phyloP scores from a whole-genome alignment of 2,329 filamentous ascomycete genomes.

The Fusarium proliferatum region DNA sequence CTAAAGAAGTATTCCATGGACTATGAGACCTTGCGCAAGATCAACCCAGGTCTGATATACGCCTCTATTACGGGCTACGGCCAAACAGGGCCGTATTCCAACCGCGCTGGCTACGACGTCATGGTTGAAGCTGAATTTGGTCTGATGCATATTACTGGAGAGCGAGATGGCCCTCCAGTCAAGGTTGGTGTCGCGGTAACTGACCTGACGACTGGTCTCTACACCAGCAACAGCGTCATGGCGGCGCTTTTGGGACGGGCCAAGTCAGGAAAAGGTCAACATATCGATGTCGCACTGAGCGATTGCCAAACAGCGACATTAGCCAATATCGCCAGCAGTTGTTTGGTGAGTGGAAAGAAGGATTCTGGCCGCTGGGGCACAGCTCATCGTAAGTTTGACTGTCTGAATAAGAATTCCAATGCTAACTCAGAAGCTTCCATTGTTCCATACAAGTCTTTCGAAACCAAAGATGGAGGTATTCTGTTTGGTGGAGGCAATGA shows the following conservation, averaged over 20 bases:
- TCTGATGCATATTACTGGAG: slow-evolving; percentile 97
- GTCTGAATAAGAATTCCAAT: background rate
- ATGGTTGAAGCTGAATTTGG: slow-evolving; percentile 99
- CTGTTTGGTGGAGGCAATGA: slow-evolving; percentile 80
- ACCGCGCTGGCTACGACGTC: slow-evolving; percentile 94
- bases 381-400: slow-evolving; percentile 77
- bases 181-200: slow-evolving; percentile 98
- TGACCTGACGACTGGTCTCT: slow-evolving; percentile 93
- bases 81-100: slow-evolving; percentile 90
- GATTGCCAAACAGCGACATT: slow-evolving; percentile 96
- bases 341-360: slow-evolving; percentile 85
- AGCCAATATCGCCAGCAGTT: slow-evolving; percentile 94
- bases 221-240: slow-evolving; percentile 96
- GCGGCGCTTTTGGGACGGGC: slow-evolving; percentile 84
- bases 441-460: slow-evolving; percentile 91
- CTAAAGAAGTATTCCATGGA: slow-evolving; percentile 93
- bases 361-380: slow-evolving; percentile 96
- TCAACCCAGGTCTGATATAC: slow-evolving; percentile 91
- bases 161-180: slow-evolving; percentile 87
- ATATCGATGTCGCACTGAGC: slow-evolving; percentile 90
- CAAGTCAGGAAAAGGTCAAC: slow-evolving; percentile 83
- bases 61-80: slow-evolving; percentile 98
- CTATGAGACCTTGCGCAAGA: slow-evolving; percentile 79
- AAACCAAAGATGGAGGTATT: slow-evolving; percentile 76
- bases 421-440: slow-evolving; percentile 76